phyloP scores from a whole-genome alignment of 2,329 filamentous ascomycete genomes.

The Grosmannia penicillata region DNA sequence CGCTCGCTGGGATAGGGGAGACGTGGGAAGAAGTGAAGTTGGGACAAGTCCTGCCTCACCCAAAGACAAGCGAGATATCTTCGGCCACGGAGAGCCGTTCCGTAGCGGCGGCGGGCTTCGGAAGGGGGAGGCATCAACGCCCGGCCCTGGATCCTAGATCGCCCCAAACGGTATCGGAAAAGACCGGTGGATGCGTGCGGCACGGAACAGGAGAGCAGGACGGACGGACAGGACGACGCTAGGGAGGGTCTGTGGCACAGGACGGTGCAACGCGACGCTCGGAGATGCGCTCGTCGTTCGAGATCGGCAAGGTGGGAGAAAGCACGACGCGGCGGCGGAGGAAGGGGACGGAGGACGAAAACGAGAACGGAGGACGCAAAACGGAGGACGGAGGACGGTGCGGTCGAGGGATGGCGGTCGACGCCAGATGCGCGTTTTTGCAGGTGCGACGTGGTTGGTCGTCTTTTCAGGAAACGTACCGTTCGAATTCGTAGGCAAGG shows the following conservation, averaged over 20 bases:
- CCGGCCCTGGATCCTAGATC: not conserved
- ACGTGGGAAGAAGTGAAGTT: too few relatives aligned
- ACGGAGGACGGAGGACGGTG: not conserved
- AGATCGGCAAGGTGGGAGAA: slow-evolving; percentile 9
- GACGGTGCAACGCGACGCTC: too few relatives aligned
- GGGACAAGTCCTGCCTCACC: slow-evolving; percentile 2
- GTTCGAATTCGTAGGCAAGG: slow-evolving; percentile 99
- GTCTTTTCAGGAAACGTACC: slow-evolving; percentile 53
- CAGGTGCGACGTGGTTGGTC: not conserved
- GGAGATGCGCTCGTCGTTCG: too few relatives aligned
- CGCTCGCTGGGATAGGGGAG: too few relatives aligned
- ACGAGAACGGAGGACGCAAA: slow-evolving; percentile 6
- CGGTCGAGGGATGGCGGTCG: not conserved
- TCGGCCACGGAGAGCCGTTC: not conserved
- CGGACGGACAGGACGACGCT: too few relatives aligned
- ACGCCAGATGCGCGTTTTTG: slow-evolving; percentile 12
- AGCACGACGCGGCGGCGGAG: slow-evolving; percentile 2
- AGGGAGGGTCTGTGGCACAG: too few relatives aligned
- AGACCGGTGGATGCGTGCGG: not conserved
- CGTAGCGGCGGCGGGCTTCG: too few relatives aligned
- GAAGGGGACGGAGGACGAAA: not conserved
- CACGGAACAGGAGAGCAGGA: slow-evolving; percentile 1
- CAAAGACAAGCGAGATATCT: not conserved
- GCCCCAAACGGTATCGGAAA: not conserved
- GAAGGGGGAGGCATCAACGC: not conserved